Percentiles rank a stretch among this genome's conserved stretches.
Evolutionary conservation across 345 rosid genomes (phyloP).

Genomic region (Hirschfeldia incana): DNA sequence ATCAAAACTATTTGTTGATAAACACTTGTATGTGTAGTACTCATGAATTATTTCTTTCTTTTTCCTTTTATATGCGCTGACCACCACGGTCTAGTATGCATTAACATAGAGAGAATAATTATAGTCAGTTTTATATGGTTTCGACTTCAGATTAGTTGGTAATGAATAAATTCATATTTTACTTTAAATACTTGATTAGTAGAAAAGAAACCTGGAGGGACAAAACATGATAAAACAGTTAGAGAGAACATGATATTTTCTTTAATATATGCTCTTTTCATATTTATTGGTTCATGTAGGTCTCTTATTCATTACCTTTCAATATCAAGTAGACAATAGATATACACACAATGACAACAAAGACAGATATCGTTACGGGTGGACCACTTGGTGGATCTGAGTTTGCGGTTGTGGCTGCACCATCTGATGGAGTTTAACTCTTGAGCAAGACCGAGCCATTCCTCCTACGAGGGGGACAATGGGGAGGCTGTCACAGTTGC

Average conservation of each 20-base stretch:
- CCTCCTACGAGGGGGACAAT: slow-evolving; percentile 57
- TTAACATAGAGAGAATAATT: not conserved
- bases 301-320: slow-evolving; percentile 19
- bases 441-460: slow-evolving; percentile 43
- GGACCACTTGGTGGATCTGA: slow-evolving; percentile 31
- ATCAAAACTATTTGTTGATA: slow-evolving; percentile 8
- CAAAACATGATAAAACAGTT: too few relatives aligned
- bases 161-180: not conserved
- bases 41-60: not conserved
- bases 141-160: not conserved
- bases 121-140: not conserved
- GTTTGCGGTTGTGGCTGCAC: slow-evolving; percentile 23
- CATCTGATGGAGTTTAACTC: slow-evolving; percentile 33
- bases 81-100: not conserved
- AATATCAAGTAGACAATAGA: not conserved
- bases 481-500: slow-evolving; percentile 71
- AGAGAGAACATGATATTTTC: too few relatives aligned
- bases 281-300: slow-evolving; percentile 6
- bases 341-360: not conserved
- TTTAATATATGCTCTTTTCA: too few relatives aligned
- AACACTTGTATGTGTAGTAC: not conserved
- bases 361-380: slow-evolving; percentile 5
- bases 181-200: too few relatives aligned
- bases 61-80: not conserved
- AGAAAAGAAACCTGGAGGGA: too few relatives aligned